Evolutionary conservation across 805 yeast genomes (phyloP).

Genomic region (Candida corydali): DNA sequence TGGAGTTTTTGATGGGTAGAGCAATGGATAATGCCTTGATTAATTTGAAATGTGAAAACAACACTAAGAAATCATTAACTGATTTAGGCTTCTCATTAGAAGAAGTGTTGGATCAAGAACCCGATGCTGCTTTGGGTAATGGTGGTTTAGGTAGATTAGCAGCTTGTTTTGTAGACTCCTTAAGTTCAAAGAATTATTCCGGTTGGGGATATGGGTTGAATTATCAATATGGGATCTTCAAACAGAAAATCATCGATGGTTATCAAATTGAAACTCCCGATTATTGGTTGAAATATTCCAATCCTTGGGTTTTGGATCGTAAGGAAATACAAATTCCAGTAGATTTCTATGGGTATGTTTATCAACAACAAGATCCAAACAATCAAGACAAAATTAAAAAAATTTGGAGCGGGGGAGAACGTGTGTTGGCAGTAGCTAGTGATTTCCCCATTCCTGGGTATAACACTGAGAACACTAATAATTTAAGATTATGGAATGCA

Average conservation of each 20-base stretch:
- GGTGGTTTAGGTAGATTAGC: slow-evolving; percentile 95
- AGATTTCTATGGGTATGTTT: slow-evolving; percentile 81
- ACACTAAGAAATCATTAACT: slow-evolving; percentile 42
- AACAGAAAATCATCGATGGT: slow-evolving; percentile 85
- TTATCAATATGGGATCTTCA: slow-evolving; percentile 89
- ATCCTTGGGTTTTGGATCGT: slow-evolving; percentile 93
- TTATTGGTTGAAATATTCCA: slow-evolving; percentile 83
- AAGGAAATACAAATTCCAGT: slow-evolving; percentile 84
- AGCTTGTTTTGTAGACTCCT: slow-evolving; percentile 88
- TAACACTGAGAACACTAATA: slow-evolving; percentile 77
- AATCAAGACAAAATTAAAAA: slow-evolving; percentile 55
- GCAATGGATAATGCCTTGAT: slow-evolving; percentile 92
- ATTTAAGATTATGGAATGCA: slow-evolving; percentile 86
- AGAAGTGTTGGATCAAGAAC: slow-evolving; percentile 80
- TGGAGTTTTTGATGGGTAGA: slow-evolving; percentile 91
- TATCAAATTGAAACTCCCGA: slow-evolving; percentile 94
- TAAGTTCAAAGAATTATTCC: slow-evolving; percentile 80
- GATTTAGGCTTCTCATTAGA: slow-evolving; percentile 86
- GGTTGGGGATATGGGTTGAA: slow-evolving; percentile 97
- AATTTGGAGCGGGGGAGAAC: slow-evolving; percentile 83
- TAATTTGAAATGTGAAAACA: slow-evolving; percentile 65
- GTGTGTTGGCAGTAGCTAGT: slow-evolving; percentile 84
- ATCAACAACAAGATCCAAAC: slow-evolving; percentile 46
- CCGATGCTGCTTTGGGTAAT: slow-evolving; percentile 92
- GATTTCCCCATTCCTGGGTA: slow-evolving; percentile 94